phyloP scores from a whole-genome alignment of 257 asterid genomes.

The Catharanthus roseus region DNA sequence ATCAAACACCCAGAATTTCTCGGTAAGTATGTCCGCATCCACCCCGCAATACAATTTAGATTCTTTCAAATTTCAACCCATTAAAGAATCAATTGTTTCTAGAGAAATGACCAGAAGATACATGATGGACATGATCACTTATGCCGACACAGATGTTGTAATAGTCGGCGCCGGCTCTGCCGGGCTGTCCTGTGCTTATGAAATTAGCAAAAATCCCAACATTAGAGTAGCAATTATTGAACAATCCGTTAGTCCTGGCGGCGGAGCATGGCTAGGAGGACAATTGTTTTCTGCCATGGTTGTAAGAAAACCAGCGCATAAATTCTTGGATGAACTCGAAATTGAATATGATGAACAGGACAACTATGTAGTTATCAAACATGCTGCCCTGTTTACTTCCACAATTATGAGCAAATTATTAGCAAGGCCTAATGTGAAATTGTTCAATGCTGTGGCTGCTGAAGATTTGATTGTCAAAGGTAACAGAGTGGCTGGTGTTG shows the following conservation, averaged over 20 bases:
- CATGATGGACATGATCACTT: constrained; percentile 84
- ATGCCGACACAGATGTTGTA: constrained; percentile 81
- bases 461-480: constrained; percentile 83
- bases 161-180: constrained; percentile 85
- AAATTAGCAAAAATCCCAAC: constrained; percentile 68
- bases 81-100: constrained; percentile 69
- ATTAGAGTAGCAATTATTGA: constrained; percentile 58
- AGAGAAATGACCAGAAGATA: constrained; percentile 83
- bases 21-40: constrained; percentile 48
- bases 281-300: constrained; percentile 93
- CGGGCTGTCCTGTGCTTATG: constrained; percentile 86
- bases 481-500: constrained; percentile 76
- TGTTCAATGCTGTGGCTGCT: constrained; percentile 91
- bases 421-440: constrained; percentile 78
- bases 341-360: constrained; percentile 75
- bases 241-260: constrained; percentile 91
- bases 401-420: constrained; percentile 89
- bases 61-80: constrained; percentile 55
- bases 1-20: constrained; percentile 25
- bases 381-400: constrained; percentile 87
- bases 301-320: constrained; percentile 83
- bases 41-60: constrained; percentile 43
- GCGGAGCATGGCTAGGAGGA: constrained; percentile 96
- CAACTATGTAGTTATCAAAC: constrained; percentile 85
- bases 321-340: constrained; percentile 71